Percentiles rank a stretch among this genome's conserved stretches.
These are phyloP conservation scores for Pseudopediastrum boryanum DNA, from an alignment of 139 green algal genomes.

Conservation along the genomic window DNA sequence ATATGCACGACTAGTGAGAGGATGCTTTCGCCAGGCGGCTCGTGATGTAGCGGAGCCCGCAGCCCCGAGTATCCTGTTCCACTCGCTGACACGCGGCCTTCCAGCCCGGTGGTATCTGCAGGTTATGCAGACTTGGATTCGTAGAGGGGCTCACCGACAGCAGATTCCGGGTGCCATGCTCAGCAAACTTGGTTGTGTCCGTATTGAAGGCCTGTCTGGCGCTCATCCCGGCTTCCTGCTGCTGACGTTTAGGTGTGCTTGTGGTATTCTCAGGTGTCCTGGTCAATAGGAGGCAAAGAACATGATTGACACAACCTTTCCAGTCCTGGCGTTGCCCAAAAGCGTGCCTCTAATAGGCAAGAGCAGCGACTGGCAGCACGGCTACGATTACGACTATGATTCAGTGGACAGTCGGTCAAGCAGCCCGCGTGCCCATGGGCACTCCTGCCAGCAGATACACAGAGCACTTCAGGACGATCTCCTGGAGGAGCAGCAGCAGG, in stretches of 20 bases:
- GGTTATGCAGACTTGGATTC: background rate
- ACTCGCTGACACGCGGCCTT: too few relatives aligned
- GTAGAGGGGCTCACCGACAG: background rate
- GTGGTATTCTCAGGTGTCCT: too few relatives aligned
- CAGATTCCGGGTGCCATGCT: background rate
- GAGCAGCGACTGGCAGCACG: background rate
- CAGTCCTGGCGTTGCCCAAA: slow-evolving; percentile 14
- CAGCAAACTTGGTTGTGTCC: background rate
- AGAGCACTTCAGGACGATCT: background rate
- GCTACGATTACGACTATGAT: slow-evolving; percentile 1
- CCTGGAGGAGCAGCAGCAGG: background rate
- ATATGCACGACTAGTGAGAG: background rate
- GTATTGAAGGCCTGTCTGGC: background rate
- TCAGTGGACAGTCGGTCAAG: background rate
- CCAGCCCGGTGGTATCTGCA: too few relatives aligned
- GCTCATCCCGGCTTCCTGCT: background rate
- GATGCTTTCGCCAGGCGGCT: background rate
- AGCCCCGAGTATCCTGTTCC: too few relatives aligned
- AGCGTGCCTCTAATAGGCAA: background rate
- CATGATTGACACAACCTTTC: background rate
- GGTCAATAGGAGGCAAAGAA: background rate
- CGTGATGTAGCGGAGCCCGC: too few relatives aligned
- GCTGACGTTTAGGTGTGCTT: too few relatives aligned
- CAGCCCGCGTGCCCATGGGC: background rate
- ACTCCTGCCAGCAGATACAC: background rate